phyloP scores from a whole-genome alignment of 2,329 filamentous ascomycete species.

The Grosmannia huntii region DNA sequence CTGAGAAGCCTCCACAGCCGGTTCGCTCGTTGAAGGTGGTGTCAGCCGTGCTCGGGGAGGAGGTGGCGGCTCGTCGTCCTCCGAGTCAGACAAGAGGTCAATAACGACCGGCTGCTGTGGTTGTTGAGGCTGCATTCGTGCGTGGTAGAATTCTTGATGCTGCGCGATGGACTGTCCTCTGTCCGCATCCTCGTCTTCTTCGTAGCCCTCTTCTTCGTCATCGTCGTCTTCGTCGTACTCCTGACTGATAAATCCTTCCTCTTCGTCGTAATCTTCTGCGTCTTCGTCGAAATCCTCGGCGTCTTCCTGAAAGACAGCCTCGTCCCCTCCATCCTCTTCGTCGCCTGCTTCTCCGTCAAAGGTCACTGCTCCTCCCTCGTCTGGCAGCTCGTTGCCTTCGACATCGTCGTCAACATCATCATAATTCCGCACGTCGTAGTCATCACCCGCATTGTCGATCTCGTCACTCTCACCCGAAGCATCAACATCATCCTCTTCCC shows the following conservation, averaged over 20 bases:
- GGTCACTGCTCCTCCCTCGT: conserved; percentile 5
- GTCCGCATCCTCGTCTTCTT: neutral
- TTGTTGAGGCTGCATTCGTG: neutral
- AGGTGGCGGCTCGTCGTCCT: neutral
- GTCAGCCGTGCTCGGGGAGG: neutral
- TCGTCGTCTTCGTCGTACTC: neutral
- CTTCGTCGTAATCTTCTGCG: neutral
- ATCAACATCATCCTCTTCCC: conserved; percentile 13
- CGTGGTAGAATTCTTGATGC: neutral
- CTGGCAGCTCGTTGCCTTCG: conserved; percentile 4
- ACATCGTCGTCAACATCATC: conserved; percentile 18
- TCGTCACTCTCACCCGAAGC: conserved; percentile 5
- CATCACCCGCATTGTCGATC: conserved; percentile 13
- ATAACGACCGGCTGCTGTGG: conserved; percentile 26
- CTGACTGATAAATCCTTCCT: neutral
- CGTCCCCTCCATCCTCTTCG: conserved; percentile 16
- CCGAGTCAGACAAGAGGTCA: conserved; percentile 17
- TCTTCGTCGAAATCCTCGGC: conserved; percentile 7
- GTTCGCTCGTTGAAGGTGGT: neutral
- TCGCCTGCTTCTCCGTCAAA: conserved; percentile 10
- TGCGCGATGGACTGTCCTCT: neutral
- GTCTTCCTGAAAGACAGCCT: conserved; percentile 7
- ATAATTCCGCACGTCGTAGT: conserved; percentile 20
- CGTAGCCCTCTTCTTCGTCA: neutral
- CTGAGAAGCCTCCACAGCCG: neutral